Evolutionary conservation across 495 filamentous ascomycete genomes (phyloP).

Genomic region (Talaromyces trachyspermus): DNA sequence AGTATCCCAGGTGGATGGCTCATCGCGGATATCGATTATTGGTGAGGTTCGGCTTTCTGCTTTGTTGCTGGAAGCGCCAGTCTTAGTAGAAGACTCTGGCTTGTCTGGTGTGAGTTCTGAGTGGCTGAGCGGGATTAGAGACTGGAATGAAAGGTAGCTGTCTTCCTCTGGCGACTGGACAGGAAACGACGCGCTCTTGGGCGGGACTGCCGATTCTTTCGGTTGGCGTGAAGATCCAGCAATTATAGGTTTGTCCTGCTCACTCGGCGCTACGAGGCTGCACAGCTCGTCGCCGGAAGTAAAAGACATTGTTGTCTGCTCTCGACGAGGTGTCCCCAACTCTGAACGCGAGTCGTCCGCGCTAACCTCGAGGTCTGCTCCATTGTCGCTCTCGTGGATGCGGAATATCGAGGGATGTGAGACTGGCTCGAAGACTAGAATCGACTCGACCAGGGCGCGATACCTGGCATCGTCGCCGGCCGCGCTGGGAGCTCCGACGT

Average conservation of each 20-base stretch:
- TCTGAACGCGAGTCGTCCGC: not conserved
- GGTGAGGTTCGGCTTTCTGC: not conserved
- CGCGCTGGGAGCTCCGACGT: conserved; percentile 57
- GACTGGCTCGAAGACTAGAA: conserved; percentile 47
- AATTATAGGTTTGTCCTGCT: not conserved
- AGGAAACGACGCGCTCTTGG: not conserved
- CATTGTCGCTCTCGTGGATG: conserved; percentile 4
- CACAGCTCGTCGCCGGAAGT: conserved; percentile 8
- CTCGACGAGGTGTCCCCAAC: not conserved
- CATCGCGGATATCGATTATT: not conserved
- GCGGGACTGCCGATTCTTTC: not conserved
- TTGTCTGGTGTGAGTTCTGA: not conserved
- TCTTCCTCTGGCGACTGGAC: conserved; percentile 1
- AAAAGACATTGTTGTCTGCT: not conserved
- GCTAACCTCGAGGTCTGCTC: conserved; percentile 1
- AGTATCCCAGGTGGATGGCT: not conserved
- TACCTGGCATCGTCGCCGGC: conserved; percentile 56
- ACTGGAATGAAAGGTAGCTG: conserved; percentile 3
- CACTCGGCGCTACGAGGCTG: not conserved
- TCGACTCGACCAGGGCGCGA: conserved; percentile 52
- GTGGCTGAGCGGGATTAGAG: conserved; percentile 3
- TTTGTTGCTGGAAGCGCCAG: not conserved
- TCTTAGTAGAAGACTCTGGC: not conserved
- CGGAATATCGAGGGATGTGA: conserved; percentile 18
- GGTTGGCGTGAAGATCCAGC: not conserved